Evolutionary conservation across 441 rosid species (phyloP).

Genomic region (Adansonia gregorii): DNA sequence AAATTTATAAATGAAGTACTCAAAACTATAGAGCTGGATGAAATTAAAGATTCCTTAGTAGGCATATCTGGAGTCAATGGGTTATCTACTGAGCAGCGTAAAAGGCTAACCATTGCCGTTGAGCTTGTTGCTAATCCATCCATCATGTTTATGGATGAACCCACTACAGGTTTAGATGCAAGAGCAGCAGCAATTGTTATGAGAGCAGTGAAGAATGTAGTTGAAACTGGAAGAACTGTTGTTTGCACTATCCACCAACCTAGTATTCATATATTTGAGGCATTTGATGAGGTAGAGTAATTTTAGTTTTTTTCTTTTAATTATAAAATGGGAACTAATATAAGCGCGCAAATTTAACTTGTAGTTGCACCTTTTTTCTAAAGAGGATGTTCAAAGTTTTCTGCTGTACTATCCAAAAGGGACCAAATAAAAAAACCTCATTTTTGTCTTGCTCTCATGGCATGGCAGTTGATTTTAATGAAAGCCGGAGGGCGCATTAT

Average conservation of each 20-base stretch:
- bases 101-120: constrained; percentile 6
- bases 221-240: constrained; percentile 67
- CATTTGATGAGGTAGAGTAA: constrained; percentile 61
- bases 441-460: not conserved
- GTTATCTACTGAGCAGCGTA: constrained; percentile 69
- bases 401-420: not conserved
- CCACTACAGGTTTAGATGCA: constrained; percentile 73
- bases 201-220: constrained; percentile 69
- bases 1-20: constrained; percentile 57
- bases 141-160: constrained; percentile 66
- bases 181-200: constrained; percentile 76
- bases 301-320: not conserved
- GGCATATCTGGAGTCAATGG: constrained; percentile 59
- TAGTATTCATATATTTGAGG: constrained; percentile 64
- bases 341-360: too few species aligned
- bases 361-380: not conserved
- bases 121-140: constrained; percentile 19
- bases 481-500: constrained; percentile 64
- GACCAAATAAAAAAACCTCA: not conserved
- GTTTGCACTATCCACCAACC: constrained; percentile 83
- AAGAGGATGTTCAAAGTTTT: not conserved
- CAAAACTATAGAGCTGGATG: constrained; percentile 59
- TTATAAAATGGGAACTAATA: not conserved
- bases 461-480: constrained; percentile 48
- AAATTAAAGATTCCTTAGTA: constrained; percentile 49